phyloP scores from a whole-genome alignment of 2,329 filamentous ascomycete species.

The Neodidymelliopsis sp. region DNA sequence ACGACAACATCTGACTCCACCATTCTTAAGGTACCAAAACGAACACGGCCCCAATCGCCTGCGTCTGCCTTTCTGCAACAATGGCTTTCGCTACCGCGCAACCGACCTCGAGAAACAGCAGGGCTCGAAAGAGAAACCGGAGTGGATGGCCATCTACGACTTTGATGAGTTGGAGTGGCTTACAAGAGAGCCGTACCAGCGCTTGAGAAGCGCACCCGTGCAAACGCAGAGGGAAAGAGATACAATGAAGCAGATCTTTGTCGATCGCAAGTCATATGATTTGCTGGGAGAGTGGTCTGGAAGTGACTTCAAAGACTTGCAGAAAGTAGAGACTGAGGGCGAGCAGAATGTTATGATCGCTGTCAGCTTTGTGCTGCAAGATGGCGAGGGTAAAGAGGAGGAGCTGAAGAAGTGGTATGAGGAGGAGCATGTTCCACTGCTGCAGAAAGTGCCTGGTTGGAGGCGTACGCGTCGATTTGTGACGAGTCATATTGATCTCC shows the following conservation, averaged over 20 bases:
- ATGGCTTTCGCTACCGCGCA: conserved; percentile 80
- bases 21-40: conserved; percentile 72
- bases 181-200: conserved; percentile 73
- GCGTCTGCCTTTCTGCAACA: conserved; percentile 75
- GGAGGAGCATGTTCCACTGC: conserved; percentile 75
- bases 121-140: conserved; percentile 59
- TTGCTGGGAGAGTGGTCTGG: conserved; percentile 64
- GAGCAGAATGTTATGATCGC: conserved; percentile 65
- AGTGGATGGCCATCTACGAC: conserved; percentile 84
- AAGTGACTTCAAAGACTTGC: conserved; percentile 65
- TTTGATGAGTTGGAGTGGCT: conserved; percentile 76
- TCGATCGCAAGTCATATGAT: conserved; percentile 76
- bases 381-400: conserved; percentile 59
- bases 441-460: conserved; percentile 81
- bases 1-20: conserved; percentile 43
- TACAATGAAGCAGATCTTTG: conserved; percentile 70
- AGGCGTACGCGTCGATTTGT: conserved; percentile 74
- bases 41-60: conserved; percentile 86
- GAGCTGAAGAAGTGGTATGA: conserved; percentile 74
- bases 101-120: conserved; percentile 59
- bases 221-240: conserved; percentile 67
- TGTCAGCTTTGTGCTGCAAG: conserved; percentile 66
- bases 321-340: conserved; percentile 66
- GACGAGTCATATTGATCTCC: conserved; percentile 64
- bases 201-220: conserved; percentile 64